Percentiles rank a stretch among this genome's conserved stretches.
These are phyloP conservation scores for Hypomyces rosellus DNA, from an alignment of 2,329 filamentous ascomycete genomes.

Conservation along the genomic window DNA sequence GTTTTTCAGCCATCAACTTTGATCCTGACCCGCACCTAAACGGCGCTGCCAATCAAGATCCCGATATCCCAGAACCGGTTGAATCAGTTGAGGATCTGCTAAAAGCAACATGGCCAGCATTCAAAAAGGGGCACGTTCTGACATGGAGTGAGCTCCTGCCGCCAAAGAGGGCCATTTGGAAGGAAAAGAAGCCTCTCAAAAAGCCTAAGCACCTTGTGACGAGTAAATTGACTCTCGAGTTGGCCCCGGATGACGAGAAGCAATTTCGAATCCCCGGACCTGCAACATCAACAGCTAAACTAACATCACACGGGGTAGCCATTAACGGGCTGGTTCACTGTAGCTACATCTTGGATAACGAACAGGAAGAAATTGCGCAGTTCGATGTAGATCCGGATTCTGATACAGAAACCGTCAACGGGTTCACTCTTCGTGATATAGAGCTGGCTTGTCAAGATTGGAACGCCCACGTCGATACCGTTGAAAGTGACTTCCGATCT, in stretches of 20 bases:
- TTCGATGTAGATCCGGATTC: constrained; percentile 46
- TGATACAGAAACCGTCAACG: constrained; percentile 62
- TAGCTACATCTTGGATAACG: constrained; percentile 29
- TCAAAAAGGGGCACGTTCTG: constrained; percentile 66
- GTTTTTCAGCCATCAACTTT: constrained; percentile 41
- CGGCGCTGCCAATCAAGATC: constrained; percentile 50
- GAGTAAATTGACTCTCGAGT: constrained; percentile 81
- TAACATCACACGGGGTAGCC: constrained; percentile 48
- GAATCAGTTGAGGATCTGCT: constrained; percentile 71
- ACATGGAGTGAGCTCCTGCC: constrained; percentile 80
- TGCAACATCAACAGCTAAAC: constrained; percentile 45
- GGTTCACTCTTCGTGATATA: constrained; percentile 73
- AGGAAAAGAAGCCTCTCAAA: constrained; percentile 72
- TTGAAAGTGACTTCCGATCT: constrained; percentile 32
- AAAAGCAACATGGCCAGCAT: constrained; percentile 74
- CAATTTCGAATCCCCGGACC: constrained; percentile 69
- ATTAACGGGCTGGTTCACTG: constrained; percentile 43
- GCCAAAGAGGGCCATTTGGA: constrained; percentile 69
- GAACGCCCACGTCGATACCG: constrained; percentile 56
- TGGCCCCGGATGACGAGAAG: constrained; percentile 81
- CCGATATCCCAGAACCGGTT: constrained; percentile 60
- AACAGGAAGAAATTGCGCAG: constrained; percentile 30
- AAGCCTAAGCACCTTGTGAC: constrained; percentile 76
- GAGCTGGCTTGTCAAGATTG: constrained; percentile 83
- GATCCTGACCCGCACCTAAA: constrained; percentile 38